Conservation (phyloP, 2,329 filamentous ascomycete genomes). For the Lachnellula suecica region DNA sequence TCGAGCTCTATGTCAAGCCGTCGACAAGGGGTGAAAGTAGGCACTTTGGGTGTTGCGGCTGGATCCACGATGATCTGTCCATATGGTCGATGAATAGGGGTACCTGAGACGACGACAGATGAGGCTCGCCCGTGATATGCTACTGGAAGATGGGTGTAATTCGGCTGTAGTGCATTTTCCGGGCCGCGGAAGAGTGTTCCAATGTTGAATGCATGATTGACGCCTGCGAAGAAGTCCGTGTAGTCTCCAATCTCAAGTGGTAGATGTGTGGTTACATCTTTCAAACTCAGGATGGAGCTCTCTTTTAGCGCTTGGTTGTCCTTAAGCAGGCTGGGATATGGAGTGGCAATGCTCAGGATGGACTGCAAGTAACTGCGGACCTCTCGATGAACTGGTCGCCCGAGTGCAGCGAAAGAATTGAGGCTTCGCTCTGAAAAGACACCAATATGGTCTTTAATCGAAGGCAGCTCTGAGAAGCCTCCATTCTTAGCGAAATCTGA, state of each 20-base stretch:
- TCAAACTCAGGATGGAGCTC: constrained; percentile 57
- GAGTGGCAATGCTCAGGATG: constrained; percentile 59
- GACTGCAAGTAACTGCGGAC: constrained; percentile 69
- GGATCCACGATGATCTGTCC: constrained; percentile 73
- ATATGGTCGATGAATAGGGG: constrained; percentile 58
- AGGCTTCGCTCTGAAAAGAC: constrained; percentile 66
- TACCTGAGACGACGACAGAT: constrained; percentile 72
- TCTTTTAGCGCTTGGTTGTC: constrained; percentile 58
- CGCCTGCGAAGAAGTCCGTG: constrained; percentile 81
- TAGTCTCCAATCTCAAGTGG: constrained; percentile 82
- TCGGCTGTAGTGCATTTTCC: constrained; percentile 72
- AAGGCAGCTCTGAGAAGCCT: constrained; percentile 58
- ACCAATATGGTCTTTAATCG: constrained; percentile 49
- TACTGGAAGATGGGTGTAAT: constrained; percentile 79
- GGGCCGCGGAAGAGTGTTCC: constrained; percentile 61
- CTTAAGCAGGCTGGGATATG: constrained; percentile 60
- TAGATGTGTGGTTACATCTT: constrained; percentile 62
- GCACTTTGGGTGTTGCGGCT: constrained; percentile 57
- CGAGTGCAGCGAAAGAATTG: constrained; percentile 73
- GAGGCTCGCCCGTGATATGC: constrained; percentile 79
- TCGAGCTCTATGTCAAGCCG: constrained; percentile 80
- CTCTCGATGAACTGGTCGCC: constrained; percentile 64
- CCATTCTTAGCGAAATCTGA: constrained; percentile 56
- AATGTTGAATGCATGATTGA: constrained; percentile 71
- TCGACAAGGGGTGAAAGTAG: constrained; percentile 61